These are phyloP conservation scores for Tuber umbilicatum DNA, from an alignment of 495 filamentous ascomycete species.

Conservation along the genomic window DNA sequence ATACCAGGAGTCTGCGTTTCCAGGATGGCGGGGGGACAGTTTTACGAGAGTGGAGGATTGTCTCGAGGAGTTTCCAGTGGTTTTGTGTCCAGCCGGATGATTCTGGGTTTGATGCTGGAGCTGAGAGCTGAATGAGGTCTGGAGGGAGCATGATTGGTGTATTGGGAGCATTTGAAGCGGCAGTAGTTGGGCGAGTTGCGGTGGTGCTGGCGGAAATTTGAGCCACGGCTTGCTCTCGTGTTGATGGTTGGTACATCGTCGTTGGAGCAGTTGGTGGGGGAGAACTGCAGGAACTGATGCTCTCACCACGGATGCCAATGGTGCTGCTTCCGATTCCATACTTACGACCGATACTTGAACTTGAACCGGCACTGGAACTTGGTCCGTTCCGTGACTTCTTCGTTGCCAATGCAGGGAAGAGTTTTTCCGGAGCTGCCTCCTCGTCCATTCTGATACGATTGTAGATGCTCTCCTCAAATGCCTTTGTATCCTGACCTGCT, in stretches of 20 bases:
- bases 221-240: not conserved
- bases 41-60: constrained; percentile 11
- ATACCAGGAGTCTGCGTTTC: constrained; percentile 18
- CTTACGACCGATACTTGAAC: not conserved
- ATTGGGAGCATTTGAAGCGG: constrained; percentile 5
- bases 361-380: constrained; percentile 1
- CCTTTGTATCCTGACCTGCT: constrained; percentile 22
- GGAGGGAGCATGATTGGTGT: constrained; percentile 10
- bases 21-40: constrained; percentile 2
- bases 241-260: constrained; percentile 9
- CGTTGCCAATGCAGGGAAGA: constrained; percentile 19
- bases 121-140: constrained; percentile 1
- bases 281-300: not conserved
- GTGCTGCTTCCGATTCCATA: not conserved
- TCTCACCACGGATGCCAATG: not conserved
- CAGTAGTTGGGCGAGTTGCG: not conserved
- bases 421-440: not conserved
- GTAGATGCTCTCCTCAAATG: constrained; percentile 32
- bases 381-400: constrained; percentile 3
- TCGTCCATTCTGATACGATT: constrained; percentile 7
- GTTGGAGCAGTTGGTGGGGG: constrained; percentile 11
- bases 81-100: constrained; percentile 16
- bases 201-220: not conserved
- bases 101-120: not conserved
- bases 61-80: constrained; percentile 30